phyloP scores from a whole-genome alignment of 2,329 filamentous ascomycete species.

The Sclerotinia minor region DNA sequence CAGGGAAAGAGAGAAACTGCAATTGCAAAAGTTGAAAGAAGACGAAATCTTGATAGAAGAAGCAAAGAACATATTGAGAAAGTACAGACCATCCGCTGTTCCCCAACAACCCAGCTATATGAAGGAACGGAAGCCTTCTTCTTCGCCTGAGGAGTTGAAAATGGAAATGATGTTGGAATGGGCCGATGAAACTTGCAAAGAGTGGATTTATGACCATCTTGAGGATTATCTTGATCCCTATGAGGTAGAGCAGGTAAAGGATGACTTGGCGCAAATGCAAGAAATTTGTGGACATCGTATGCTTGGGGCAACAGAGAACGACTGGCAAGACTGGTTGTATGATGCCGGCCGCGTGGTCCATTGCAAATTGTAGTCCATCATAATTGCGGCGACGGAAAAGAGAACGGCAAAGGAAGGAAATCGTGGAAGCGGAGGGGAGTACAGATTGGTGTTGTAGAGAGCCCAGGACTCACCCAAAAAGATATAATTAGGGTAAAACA shows the following conservation, averaged over 20 bases:
- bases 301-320: not conserved
- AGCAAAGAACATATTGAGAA: not conserved
- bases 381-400: not conserved
- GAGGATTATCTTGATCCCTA: not conserved
- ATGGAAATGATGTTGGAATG: not conserved
- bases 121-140: not conserved
- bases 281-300: not conserved
- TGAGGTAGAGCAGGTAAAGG: not conserved
- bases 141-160: not conserved
- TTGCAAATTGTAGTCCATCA: not conserved
- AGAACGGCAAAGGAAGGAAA: not conserved
- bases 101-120: not conserved
- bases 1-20: too few species aligned
- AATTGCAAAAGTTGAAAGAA: not conserved
- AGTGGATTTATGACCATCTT: conserved; percentile 2
- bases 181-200: conserved; percentile 1
- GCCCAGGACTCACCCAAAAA: not conserved
- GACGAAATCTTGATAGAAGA: not conserved
- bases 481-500: not conserved
- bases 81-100: too few species aligned
- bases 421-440: not conserved
- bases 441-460: not conserved
- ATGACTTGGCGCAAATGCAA: not conserved
- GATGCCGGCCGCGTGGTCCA: not conserved
- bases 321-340: not conserved